Conservation (phyloP, 2,329 filamentous ascomycete genomes). For the Colletotrichum sp. region DNA sequence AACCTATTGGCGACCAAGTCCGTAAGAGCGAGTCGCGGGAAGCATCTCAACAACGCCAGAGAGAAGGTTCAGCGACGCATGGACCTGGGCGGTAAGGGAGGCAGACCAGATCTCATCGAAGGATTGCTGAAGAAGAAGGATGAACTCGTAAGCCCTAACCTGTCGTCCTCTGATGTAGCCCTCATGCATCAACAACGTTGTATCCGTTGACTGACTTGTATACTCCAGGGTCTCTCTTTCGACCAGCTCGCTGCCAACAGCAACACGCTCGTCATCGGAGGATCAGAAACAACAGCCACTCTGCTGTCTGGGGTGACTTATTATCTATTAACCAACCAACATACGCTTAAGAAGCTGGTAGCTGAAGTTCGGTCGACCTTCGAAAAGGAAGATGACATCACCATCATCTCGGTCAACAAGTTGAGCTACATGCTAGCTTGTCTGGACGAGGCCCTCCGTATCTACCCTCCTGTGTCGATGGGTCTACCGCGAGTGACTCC, state of each 20-base stretch:
- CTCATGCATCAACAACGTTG: rapidly evolving
- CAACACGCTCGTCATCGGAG: slow-evolving; percentile 31
- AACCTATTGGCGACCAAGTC: not conserved
- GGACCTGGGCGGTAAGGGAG: not conserved
- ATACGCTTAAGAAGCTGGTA: slow-evolving; percentile 29
- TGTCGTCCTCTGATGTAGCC: rapidly evolving
- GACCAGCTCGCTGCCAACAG: slow-evolving; percentile 19
- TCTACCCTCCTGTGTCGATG: slow-evolving; percentile 22
- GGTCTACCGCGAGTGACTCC: not conserved
- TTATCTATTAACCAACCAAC: slow-evolving; percentile 36
- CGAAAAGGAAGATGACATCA: slow-evolving; percentile 38
- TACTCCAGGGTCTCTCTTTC: slow-evolving; percentile 30
- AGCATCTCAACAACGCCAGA: not conserved
- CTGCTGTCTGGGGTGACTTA: slow-evolving; percentile 43
- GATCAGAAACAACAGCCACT: slow-evolving; percentile 50
- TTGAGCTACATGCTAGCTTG: slow-evolving; percentile 43
- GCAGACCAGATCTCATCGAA: slow-evolving; percentile 23
- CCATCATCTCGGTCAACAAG: slow-evolving; percentile 27
- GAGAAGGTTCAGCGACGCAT: slow-evolving; percentile 14
- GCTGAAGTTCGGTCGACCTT: slow-evolving; percentile 44
- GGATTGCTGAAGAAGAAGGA: slow-evolving; percentile 19
- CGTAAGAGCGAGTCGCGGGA: not conserved
- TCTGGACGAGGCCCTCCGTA: slow-evolving; percentile 43
- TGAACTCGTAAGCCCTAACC: not conserved
- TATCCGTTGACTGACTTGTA: not conserved